phyloP scores from a whole-genome alignment of 352 stramenopile genomes.

The Phytophthora citricola region DNA sequence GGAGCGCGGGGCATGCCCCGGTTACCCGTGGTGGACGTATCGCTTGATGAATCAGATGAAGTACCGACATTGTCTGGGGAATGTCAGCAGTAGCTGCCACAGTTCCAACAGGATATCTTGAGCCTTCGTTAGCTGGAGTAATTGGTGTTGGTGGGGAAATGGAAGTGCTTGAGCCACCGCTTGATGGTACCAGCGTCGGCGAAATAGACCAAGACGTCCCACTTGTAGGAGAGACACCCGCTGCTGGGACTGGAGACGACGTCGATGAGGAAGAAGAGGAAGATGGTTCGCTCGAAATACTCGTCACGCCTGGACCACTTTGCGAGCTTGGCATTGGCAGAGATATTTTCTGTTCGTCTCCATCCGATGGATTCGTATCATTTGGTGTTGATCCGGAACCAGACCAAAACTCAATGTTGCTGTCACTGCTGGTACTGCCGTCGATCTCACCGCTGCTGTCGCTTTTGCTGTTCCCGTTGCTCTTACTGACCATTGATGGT shows the following conservation, averaged over 20 bases:
- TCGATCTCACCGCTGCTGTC: not conserved
- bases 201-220: not conserved
- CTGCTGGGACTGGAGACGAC: not conserved
- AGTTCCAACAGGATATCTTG: not conserved
- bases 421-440: not conserved
- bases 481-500: not conserved
- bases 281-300: not conserved
- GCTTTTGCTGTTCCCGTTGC: not conserved
- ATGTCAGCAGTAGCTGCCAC: not conserved
- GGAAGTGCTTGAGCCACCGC: not conserved
- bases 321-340: not conserved
- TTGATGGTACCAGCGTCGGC: not conserved
- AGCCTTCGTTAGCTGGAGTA: not conserved
- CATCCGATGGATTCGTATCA: slow-evolving; percentile 7
- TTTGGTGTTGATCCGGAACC: not conserved
- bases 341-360: slow-evolving; percentile 6
- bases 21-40: not conserved
- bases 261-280: slow-evolving; percentile 3
- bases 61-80: not conserved
- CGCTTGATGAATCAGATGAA: slow-evolving; percentile 9
- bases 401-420: not conserved
- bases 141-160: not conserved
- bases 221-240: not conserved
- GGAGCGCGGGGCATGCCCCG: not conserved
- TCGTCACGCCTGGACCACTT: not conserved